Base-by-base conservation (phyloP, 2,329 filamentous ascomycete species). In the Fusarium buharicum region DNA sequence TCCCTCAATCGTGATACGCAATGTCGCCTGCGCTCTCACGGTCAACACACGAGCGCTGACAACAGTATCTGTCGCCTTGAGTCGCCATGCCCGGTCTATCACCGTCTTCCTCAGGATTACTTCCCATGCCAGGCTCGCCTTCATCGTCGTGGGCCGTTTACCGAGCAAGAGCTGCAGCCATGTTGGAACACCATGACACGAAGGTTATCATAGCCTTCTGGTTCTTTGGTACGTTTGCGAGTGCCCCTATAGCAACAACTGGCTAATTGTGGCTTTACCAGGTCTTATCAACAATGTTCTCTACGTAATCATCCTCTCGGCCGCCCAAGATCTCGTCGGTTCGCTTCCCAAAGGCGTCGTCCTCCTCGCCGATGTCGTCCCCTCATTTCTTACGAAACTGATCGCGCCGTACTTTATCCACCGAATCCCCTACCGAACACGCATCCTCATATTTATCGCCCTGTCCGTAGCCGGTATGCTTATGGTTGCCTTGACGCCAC, bases 291-390 rank as follows among this genome's bases (percentile, higher is more conserved):
- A 99, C 78, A 98, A 98, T 79, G 92, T 98, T 68, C 90, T 97
- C 78, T 98, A 97, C 77, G 94, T 98, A 52, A 91, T 98, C 75
- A 95, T 98, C 73, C 90, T 99, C 71, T 96, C 93, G 27, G 91
- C 95, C 31, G 95, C 95, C 4, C 90, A 97, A 70, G 95, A 99
- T 72, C 90, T 99, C 60, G 95, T 98, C 69, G 94, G 94, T 31
- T 89, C 91, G 28, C 83, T 97, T 2, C 95, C 95, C 45, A 98
- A 98, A 76, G 92, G 91, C 68, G 85, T 96, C 53, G 94, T 99
- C 51, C 88, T 98, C 50, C 90, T 98, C 61, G 93, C 93, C 74
- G 93, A 97, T 75, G 92, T 98, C 50, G 81, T 96, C 18, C 95
- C 95, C 2, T 93, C 91, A 11, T 96, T 99, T 77, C 75, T 91